Base-by-base conservation (phyloP, 1,284 basidiomycete genomes). In the Boletus mariae region DNA sequence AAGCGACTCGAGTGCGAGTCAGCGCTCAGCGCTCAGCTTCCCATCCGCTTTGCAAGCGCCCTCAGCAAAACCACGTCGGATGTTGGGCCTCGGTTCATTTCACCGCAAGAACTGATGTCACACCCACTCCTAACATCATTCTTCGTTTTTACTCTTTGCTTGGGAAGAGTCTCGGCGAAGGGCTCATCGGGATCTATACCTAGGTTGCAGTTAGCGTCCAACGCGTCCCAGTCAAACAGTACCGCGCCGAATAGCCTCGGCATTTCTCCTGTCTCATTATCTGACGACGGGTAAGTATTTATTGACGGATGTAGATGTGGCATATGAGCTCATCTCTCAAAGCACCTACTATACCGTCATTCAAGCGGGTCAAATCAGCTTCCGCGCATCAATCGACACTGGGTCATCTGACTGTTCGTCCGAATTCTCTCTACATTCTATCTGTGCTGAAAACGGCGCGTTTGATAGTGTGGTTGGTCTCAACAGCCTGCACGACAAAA, bases 311-410 rank as follows among this genome's bases (percentile, higher is more conserved):
- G 40, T 62, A 25, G 20, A 56, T 5, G 32, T 34, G 32, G 46
- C 51, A 45, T 43, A 56, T 38, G 47, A 41, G 47, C 62, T 59
- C 44, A 66, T 53, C 23, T 23, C 26, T n/a, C 46, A 12, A 60
- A 87, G 85, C 63, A 82, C 87, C 4, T 90, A 88, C 62, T 89
- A 80, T 61, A 71, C 78, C 15, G 67, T 87, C 42, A 73, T 88
- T 45, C 68, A 77, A 54, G 71, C 76, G 38, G 88, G 87, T 38
- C 72, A 75, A 54, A 79, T 87, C 57, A 80, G 70, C 61, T 85
- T 89, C 59, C 83, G 86, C 15, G 79, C 84, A n/a, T 79, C 80
- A 1, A 69, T 90, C 40, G 87, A 90, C 66, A 90, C 88, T 1
- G 89, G 76, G n/a, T 90, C 88, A 4, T 77, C 87, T 11, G 64